Evolutionary conservation across 495 filamentous ascomycete species (phyloP).

Genomic region (Letharia lupina): DNA sequence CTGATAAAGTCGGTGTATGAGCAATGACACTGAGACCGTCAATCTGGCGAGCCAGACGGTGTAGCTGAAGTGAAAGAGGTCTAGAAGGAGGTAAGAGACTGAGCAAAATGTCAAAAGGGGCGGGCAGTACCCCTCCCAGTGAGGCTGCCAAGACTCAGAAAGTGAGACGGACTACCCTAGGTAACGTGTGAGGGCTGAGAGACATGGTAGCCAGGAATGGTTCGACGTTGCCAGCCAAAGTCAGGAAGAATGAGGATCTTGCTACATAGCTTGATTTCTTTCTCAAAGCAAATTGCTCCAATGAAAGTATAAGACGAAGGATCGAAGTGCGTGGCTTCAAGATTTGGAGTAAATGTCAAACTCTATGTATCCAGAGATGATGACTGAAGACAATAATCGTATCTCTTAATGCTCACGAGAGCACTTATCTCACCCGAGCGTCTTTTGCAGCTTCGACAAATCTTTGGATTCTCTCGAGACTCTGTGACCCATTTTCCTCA

Average conservation of each 20-base stretch:
- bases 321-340: too few relatives aligned
- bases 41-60: not conserved
- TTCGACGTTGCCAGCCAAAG: not conserved
- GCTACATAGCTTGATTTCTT: not conserved
- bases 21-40: not conserved
- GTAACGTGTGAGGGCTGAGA: not conserved
- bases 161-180: not conserved
- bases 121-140: not conserved
- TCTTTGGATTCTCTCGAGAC: constrained; percentile 66
- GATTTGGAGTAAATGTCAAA: not conserved
- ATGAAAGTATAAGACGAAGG: not conserved
- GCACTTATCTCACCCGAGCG: constrained; percentile 13
- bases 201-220: not conserved
- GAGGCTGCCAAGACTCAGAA: not conserved
- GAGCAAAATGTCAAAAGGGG: not conserved
- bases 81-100: not conserved
- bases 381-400: not conserved
- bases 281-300: not conserved
- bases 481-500: constrained; percentile 74
- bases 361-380: not conserved
- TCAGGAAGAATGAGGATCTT: not conserved
- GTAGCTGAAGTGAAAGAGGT: not conserved
- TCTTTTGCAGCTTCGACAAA: constrained; percentile 72
- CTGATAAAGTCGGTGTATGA: not conserved
- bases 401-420: not conserved